Conservation (phyloP, 2,329 filamentous ascomycete genomes). For the Claviceps digitariae region DNA sequence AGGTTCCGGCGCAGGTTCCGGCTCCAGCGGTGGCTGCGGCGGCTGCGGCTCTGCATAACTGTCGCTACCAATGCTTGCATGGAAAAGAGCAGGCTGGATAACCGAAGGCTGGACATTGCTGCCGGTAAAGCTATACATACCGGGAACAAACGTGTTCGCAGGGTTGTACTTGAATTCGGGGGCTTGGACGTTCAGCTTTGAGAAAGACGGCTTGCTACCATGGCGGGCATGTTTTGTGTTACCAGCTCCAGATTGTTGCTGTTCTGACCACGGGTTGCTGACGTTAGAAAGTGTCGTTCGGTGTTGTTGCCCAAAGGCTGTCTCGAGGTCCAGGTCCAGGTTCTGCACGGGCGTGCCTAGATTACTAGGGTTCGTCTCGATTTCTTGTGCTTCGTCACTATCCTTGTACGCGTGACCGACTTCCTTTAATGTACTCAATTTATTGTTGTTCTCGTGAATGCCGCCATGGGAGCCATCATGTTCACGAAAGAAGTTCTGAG, state of each 20-base stretch:
- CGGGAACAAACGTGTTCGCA: slow-evolving; percentile 33
- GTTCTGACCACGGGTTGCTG: slow-evolving; percentile 52
- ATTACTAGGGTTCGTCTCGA: slow-evolving; percentile 63
- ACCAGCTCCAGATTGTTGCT: slow-evolving; percentile 28
- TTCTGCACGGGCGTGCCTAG: slow-evolving; percentile 48
- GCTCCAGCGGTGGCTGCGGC: neutral
- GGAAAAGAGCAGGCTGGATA: slow-evolving; percentile 30
- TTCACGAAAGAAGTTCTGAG: slow-evolving; percentile 50
- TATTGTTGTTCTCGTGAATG: slow-evolving; percentile 25
- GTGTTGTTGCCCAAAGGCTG: slow-evolving; percentile 36
- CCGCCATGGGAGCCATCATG: slow-evolving; percentile 32
- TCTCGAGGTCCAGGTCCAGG: slow-evolving; percentile 35
- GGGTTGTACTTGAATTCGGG: slow-evolving; percentile 76
- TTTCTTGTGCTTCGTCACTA: slow-evolving; percentile 44
- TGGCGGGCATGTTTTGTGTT: slow-evolving; percentile 35
- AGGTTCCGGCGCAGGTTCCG: neutral
- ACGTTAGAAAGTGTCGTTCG: slow-evolving; percentile 40
- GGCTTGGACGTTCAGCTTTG: slow-evolving; percentile 77
- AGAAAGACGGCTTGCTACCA: slow-evolving; percentile 54
- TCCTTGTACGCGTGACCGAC: slow-evolving; percentile 23
- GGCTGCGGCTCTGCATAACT: neutral
- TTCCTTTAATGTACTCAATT: slow-evolving; percentile 27
- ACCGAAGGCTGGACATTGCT: slow-evolving; percentile 33
- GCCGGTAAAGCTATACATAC: slow-evolving; percentile 35
- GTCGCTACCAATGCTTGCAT: slow-evolving; percentile 17